phyloP scores from a whole-genome alignment of 441 rosid species.

The Theobroma grandiflorum region DNA sequence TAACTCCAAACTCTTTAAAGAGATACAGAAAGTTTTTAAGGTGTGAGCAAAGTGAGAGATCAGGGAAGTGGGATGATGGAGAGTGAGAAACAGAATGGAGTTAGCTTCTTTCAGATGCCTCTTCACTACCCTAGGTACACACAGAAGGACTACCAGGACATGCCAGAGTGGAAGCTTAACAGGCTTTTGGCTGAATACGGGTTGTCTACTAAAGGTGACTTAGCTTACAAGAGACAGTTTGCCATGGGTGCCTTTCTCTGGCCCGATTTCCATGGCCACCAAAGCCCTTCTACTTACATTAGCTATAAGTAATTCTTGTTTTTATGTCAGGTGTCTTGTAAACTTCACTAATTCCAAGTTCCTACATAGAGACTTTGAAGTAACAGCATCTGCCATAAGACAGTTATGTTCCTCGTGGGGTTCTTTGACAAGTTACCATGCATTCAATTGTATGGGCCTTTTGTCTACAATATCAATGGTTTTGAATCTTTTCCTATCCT shows the following conservation, averaged over 20 bases:
- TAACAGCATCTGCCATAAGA: too few species aligned
- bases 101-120: constrained; percentile 54
- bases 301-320: background rate
- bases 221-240: constrained; percentile 50
- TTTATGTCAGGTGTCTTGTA: background rate
- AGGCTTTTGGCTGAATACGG: constrained; percentile 54
- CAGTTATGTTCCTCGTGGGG: too few species aligned
- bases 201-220: constrained; percentile 40
- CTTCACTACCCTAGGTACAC: constrained; percentile 57
- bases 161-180: constrained; percentile 62
- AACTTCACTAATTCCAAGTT: too few species aligned
- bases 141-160: constrained; percentile 47
- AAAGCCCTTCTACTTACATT: background rate
- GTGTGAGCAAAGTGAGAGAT: background rate
- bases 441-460: too few species aligned
- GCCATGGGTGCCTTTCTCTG: constrained; percentile 61
- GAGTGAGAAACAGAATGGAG: constrained; percentile 20
- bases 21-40: background rate
- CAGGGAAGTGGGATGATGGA: constrained; percentile 23
- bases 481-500: too few species aligned
- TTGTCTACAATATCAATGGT: too few species aligned
- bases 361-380: too few species aligned
- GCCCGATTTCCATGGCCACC: constrained; percentile 28
- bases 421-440: too few species aligned
- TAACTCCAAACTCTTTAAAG: background rate